Base-by-base conservation (phyloP, 2,329 filamentous ascomycete species). In the Fusarium marasasianum region DNA sequence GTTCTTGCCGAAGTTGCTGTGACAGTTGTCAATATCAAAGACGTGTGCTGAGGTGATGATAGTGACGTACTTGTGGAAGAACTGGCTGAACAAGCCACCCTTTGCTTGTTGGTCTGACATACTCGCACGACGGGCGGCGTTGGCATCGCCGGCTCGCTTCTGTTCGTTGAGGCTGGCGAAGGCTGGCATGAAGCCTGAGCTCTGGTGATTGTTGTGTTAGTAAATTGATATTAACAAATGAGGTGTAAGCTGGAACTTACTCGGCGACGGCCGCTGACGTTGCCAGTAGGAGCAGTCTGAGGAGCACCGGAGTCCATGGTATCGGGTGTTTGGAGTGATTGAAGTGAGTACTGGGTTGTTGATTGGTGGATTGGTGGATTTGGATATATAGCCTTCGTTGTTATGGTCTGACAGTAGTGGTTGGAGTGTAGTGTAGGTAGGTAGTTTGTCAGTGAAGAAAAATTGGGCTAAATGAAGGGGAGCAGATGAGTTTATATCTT, bases 61-160 rank as follows among this genome's bases (percentile, higher is more conserved):
- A 31, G 55, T 53, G 18, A 77, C 87, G 60, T 80, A 90, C 88
- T 86, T 89, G 74, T 89, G 84, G 86, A 89, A 91, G 82, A 90
- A 85, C 70, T 85, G 83, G 61, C 86, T 87, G 58, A 90, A 81
- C 71, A 90, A 81, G 45, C 88, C 88, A 3, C 84, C 78, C 56
- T 83, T 80, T 20, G 83, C 83, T 66, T 84, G 84, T 78, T 90
- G 88, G 65, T 91, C 89, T 37, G 83, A 84, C 74, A 90, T 82
- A 76, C 87, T 89, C 77, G 87, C 85, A 11, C 89, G 87, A 20
- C 88, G 86, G n/a, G 86, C 85, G 5, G 66, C 74, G 31, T 86
- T 84, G 65, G 86, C 83, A 53, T 81, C 81, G 26, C 80, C 80
- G 60, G 85, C 78, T 57, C 87, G 85, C 80, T 89, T 90, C 64